Conservation (phyloP, 2,329 filamentous ascomycete genomes). For the Phyllosticta paracitricarpa region DNA sequence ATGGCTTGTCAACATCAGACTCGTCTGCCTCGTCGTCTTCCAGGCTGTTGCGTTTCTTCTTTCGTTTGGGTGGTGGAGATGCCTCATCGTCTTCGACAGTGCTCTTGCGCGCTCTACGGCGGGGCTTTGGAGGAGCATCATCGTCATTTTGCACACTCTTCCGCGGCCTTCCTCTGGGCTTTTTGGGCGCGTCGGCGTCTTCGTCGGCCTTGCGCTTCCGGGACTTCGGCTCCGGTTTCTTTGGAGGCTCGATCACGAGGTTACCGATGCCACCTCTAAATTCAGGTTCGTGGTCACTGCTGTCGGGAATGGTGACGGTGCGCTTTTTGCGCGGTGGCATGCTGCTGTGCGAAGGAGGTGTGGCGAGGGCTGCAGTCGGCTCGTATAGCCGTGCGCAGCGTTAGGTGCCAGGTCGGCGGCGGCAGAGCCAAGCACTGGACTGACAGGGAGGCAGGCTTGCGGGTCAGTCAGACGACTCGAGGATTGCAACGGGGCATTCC, state of each 20-base stretch:
- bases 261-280: background rate
- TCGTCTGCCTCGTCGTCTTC: background rate
- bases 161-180: constrained; percentile 6
- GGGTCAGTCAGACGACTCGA: background rate
- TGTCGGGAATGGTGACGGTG: constrained; percentile 1
- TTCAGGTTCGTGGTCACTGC: constrained; percentile 1
- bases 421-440: background rate
- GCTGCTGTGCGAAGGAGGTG: constrained; percentile 2
- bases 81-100: background rate
- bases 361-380: background rate
- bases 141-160: background rate
- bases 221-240: constrained; percentile 1
- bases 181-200: background rate
- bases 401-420: background rate
- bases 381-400: background rate
- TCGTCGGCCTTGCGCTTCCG: background rate
- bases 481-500: background rate
- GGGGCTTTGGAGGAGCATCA: background rate
- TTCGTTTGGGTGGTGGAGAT: background rate
- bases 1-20: constrained; percentile 9
- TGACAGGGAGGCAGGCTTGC: background rate
- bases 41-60: background rate
- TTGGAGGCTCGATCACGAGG: background rate
- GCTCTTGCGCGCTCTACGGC: background rate
- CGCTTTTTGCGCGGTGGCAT: constrained; percentile 9